Percentiles rank a stretch among this genome's conserved stretches.
Evolutionary conservation across 164 flowering plant species (phyloP).

Genomic region (Saururus chinensis): DNA sequence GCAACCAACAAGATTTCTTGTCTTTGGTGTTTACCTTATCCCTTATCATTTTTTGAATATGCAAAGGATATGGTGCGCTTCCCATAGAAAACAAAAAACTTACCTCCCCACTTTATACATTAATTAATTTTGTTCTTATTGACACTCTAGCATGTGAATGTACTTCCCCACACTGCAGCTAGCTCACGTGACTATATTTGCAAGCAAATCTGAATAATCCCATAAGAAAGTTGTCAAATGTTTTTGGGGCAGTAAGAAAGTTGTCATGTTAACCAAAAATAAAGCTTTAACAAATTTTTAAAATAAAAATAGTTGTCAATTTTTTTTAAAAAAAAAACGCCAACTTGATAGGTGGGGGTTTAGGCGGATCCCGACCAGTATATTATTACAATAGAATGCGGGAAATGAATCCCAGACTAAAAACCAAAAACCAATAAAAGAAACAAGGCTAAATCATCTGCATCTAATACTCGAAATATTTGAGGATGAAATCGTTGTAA

Average conservation of each 20-base stretch:
- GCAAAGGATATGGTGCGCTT: constrained; percentile 10
- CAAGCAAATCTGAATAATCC: constrained; percentile 15
- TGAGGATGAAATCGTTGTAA: neutral
- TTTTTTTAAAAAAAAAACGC: too few relatives aligned
- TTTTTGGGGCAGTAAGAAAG: neutral
- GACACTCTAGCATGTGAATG: constrained; percentile 62
- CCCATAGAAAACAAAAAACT: constrained; percentile 20
- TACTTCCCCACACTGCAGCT: constrained; percentile 41
- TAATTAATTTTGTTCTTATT: constrained; percentile 30
- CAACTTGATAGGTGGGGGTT: too few relatives aligned
- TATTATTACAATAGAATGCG: too few relatives aligned
- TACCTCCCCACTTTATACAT: constrained; percentile 29
- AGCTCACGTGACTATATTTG: constrained; percentile 53
- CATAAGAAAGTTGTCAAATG: neutral
- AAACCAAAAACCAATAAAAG: too few relatives aligned
- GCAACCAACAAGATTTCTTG: constrained; percentile 10
- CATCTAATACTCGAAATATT: too few relatives aligned
- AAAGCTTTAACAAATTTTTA: neutral
- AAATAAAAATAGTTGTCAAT: too few relatives aligned
- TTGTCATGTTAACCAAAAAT: neutral
- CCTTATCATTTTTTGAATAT: constrained; percentile 4
- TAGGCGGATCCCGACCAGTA: too few relatives aligned
- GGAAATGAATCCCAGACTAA: too few relatives aligned
- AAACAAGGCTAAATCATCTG: too few relatives aligned
- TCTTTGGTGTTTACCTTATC: constrained; percentile 16